Percentiles rank a stretch among this genome's conserved stretches.
phyloP scores from a whole-genome alignment of 352 stramenopile species.

The Phytopythium ostracodes region DNA sequence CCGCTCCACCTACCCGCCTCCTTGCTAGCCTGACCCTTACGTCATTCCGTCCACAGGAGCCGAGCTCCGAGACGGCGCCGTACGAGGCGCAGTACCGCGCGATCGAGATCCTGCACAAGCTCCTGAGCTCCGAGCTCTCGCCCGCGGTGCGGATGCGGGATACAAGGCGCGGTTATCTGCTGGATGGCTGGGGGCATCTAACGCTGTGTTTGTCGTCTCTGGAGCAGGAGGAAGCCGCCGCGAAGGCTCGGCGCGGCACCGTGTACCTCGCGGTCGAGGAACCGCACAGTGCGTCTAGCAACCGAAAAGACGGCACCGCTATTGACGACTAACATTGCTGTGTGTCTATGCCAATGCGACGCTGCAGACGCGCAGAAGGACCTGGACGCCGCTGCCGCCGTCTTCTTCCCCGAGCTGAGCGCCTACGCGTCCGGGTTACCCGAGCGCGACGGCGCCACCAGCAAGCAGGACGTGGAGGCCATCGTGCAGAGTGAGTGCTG shows the following conservation, averaged over 20 bases:
- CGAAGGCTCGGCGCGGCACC: conserved; percentile 35
- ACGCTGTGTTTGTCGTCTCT: too few relatives aligned
- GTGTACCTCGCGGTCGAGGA: conserved; percentile 58
- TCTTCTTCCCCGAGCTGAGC: conserved; percentile 40
- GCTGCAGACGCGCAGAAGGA: conserved; percentile 46
- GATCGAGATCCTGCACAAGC: conserved; percentile 52
- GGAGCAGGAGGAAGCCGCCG: conserved; percentile 30
- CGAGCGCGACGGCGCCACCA: conserved; percentile 13
- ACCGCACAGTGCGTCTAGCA: conserved; percentile 56
- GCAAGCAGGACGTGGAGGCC: conserved; percentile 11
- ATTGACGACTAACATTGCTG: background rate
- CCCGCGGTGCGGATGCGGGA: conserved; percentile 18
- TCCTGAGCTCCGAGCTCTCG: conserved; percentile 27
- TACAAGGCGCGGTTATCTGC: background rate
- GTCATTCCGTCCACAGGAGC: conserved; percentile 20
- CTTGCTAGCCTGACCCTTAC: background rate
- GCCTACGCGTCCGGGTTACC: conserved; percentile 21
- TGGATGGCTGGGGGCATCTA: too few relatives aligned
- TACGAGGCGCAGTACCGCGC: conserved; percentile 50
- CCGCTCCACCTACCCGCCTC: background rate
- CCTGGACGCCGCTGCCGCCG: conserved; percentile 33
- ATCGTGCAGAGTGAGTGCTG: conserved; percentile 1
- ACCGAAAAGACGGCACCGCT: too few relatives aligned
- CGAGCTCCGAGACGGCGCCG: conserved; percentile 41
- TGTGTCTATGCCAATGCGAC: background rate